Evolutionary conservation across 202 grass and related monocot genomes (phyloP).

Genomic region (Sporobolus alterniflorus): DNA sequence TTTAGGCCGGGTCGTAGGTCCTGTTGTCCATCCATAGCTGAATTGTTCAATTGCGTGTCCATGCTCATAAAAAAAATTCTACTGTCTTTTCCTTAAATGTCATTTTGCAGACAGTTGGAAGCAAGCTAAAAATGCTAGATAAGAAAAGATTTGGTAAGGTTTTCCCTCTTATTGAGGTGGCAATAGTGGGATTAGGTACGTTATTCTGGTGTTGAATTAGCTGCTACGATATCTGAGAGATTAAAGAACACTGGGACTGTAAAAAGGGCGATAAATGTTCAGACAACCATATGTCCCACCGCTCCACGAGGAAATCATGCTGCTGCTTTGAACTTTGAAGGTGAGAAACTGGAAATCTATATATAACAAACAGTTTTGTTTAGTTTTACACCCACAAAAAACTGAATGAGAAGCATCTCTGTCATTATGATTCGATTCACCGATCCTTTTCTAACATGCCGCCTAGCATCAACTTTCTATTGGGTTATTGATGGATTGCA

Average conservation of each 20-base stretch:
- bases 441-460: background rate
- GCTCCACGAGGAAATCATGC: constrained; percentile 88
- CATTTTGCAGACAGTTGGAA: constrained; percentile 79
- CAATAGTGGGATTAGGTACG: constrained; percentile 94
- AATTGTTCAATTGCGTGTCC: background rate
- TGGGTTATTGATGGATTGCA: background rate
- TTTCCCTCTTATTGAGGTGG: constrained; percentile 63
- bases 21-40: background rate
- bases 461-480: background rate
- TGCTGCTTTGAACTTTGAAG: constrained; percentile 85
- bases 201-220: constrained; percentile 96
- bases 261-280: constrained; percentile 95
- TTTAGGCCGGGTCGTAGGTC: background rate
- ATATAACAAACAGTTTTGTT: constrained; percentile 2
- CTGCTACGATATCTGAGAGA: constrained; percentile 94
- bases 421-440: constrained; percentile 3
- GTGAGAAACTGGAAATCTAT: constrained; percentile 46
- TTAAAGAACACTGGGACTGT: constrained; percentile 81
- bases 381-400: constrained; percentile 17
- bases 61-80: background rate
- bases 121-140: constrained; percentile 78
- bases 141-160: constrained; percentile 70
- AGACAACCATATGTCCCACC: constrained; percentile 76
- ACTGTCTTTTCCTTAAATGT: constrained; percentile 15
- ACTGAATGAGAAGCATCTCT: background rate